Percentiles rank a stretch among this genome's conserved stretches.
phyloP scores from a whole-genome alignment of 192 early-diverging fungal genomes.

The Entophlyctis luteolus region DNA sequence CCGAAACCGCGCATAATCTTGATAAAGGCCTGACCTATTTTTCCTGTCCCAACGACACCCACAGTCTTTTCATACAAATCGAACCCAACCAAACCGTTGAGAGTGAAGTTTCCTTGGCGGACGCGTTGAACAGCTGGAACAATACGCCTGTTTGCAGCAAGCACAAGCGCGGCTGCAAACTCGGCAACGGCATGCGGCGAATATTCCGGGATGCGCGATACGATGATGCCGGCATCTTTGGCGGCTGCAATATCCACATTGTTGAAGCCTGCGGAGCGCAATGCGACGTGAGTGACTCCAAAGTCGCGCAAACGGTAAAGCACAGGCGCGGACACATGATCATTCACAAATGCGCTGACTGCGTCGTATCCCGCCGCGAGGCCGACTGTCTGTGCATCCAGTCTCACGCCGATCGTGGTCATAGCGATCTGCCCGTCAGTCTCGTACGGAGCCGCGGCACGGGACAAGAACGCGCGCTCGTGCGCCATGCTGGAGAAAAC shows the following conservation, averaged over 20 bases:
- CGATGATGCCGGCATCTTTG: conserved; percentile 17
- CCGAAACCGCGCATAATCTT: conserved; percentile 48
- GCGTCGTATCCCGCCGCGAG: neutral
- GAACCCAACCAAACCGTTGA: conserved; percentile 39
- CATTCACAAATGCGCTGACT: conserved; percentile 38
- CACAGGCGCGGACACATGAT: conserved; percentile 13
- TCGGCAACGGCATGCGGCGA: conserved; percentile 47
- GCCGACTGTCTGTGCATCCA: neutral
- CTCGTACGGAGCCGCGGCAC: neutral
- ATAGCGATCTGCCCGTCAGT: neutral
- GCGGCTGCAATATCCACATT: conserved; percentile 38
- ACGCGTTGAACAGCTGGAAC: conserved; percentile 29
- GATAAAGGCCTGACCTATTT: conserved; percentile 42
- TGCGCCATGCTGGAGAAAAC: no score
- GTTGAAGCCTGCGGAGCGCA: conserved; percentile 47
- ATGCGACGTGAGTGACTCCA: conserved; percentile 38
- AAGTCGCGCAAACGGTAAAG: conserved; percentile 7
- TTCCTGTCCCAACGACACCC: conserved; percentile 38
- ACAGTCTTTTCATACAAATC: conserved; percentile 49
- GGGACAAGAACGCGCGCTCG: neutral
- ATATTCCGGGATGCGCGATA: conserved; percentile 49
- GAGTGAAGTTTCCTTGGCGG: conserved; percentile 35
- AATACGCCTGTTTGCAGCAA: conserved; percentile 42
- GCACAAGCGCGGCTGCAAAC: conserved; percentile 36
- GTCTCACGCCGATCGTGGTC: neutral